Percentiles rank a stretch among this genome's conserved stretches.
Conservation (phyloP, 306 rosid genomes). For the Glycine soja region DNA sequence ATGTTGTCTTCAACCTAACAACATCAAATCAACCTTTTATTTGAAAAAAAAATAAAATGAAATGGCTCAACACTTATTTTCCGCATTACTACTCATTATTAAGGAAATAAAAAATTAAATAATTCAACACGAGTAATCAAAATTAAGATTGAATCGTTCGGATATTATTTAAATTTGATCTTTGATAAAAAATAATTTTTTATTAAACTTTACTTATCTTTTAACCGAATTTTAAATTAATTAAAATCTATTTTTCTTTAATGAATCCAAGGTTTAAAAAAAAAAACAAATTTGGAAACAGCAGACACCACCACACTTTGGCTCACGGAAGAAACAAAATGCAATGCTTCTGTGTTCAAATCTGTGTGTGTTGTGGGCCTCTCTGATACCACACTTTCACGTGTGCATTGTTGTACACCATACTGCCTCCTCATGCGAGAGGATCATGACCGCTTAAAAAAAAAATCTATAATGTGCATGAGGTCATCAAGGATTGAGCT, state of each 20-base stretch:
- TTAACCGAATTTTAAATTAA: no score
- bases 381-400: conserved; percentile 56
- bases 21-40: conserved; percentile 3
- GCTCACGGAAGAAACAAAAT: conserved; percentile 27
- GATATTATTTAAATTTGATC: no score
- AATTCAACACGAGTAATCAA: no score
- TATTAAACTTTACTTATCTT: no score
- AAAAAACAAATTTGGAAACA: not conserved
- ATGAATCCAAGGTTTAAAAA: not conserved
- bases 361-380: conserved; percentile 47
- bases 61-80: not conserved
- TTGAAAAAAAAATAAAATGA: not conserved
- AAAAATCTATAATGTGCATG: not conserved
- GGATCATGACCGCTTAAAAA: not conserved
- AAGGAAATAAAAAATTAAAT: no score
- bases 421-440: conserved; percentile 11
- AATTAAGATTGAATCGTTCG: no score
- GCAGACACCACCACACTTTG: not conserved
- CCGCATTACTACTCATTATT: no score
- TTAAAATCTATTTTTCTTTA: no score
- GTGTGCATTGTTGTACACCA: conserved; percentile 46
- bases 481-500: conserved; percentile 7
- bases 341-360: conserved; percentile 49
- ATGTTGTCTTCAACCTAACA: conserved; percentile 61
- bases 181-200: no score